phyloP scores from a whole-genome alignment of 805 yeast genomes.

The Debaryomyces maramus region DNA sequence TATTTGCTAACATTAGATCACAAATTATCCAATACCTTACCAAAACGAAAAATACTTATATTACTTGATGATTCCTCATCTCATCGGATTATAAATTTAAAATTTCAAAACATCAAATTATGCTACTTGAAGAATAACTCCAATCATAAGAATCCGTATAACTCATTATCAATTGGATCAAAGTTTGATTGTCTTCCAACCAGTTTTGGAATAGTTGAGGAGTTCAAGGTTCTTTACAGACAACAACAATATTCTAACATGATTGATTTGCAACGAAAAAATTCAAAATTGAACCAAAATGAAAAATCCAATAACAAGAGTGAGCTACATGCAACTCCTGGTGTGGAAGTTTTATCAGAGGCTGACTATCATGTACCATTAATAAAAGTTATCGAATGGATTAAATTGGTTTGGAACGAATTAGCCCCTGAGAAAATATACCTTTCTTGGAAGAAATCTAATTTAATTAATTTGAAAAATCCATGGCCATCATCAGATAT shows the following conservation, averaged over 20 bases:
- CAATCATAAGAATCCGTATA: conserved; percentile 37
- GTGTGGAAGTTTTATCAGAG: conserved; percentile 35
- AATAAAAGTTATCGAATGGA: conserved; percentile 57
- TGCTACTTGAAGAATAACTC: conserved; percentile 40
- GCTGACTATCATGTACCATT: conserved; percentile 49
- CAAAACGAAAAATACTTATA: conserved; percentile 50
- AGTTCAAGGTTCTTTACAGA: conserved; percentile 58
- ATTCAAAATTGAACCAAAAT: conserved; percentile 10
- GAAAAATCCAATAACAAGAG: neutral
- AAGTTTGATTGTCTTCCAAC: conserved; percentile 59
- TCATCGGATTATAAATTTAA: conserved; percentile 51
- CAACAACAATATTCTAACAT: conserved; percentile 54
- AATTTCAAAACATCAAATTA: conserved; percentile 35
- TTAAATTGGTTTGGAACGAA: conserved; percentile 56
- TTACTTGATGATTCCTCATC: conserved; percentile 62
- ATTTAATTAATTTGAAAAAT: conserved; percentile 25
- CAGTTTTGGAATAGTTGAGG: conserved; percentile 63
- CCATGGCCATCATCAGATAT: conserved; percentile 31
- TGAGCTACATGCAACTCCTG: conserved; percentile 3
- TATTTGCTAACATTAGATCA: conserved; percentile 63
- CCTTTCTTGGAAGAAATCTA: conserved; percentile 36
- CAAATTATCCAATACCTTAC: conserved; percentile 45
- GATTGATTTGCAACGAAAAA: conserved; percentile 33
- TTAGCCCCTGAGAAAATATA: conserved; percentile 32
- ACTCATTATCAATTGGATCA: conserved; percentile 40